phyloP scores from a whole-genome alignment of 495 filamentous ascomycete genomes.

The Trichocladium antarcticum region DNA sequence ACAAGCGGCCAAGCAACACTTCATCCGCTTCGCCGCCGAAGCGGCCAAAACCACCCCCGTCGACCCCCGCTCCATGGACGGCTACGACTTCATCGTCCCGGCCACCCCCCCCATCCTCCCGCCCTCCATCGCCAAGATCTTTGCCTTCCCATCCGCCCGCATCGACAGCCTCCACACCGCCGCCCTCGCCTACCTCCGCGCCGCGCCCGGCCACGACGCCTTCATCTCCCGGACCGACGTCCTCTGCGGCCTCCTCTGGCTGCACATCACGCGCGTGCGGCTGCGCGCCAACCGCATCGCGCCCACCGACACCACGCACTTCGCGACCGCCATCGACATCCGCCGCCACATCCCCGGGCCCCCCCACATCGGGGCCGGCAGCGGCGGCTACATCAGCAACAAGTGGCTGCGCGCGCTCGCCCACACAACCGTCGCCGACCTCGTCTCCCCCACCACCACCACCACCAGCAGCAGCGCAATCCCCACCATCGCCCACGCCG shows the following conservation, averaged over 20 bases:
- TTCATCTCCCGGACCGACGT: slow-evolving; percentile 3
- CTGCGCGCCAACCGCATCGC: not conserved
- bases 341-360: not conserved
- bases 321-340: slow-evolving; percentile 2
- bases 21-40: not conserved
- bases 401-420: slow-evolving; percentile 2
- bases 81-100: slow-evolving; percentile 3
- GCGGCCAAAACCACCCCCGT: not conserved
- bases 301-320: not conserved
- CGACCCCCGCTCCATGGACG: not conserved
- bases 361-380: not conserved
- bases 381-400: slow-evolving; percentile 4
- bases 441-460: not conserved
- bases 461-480: not conserved
- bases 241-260: slow-evolving; percentile 8
- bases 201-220: not conserved
- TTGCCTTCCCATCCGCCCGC: not conserved
- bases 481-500: not conserved
- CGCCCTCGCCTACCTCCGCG: not conserved
- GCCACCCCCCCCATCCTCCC: not conserved
- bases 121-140: not conserved
- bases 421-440: not conserved
- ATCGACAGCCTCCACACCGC: not conserved
- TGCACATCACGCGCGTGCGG: slow-evolving; percentile 9
- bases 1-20: not conserved